Conservation (phyloP, 139 green algal genomes). For the Tetraselmis chui region DNA sequence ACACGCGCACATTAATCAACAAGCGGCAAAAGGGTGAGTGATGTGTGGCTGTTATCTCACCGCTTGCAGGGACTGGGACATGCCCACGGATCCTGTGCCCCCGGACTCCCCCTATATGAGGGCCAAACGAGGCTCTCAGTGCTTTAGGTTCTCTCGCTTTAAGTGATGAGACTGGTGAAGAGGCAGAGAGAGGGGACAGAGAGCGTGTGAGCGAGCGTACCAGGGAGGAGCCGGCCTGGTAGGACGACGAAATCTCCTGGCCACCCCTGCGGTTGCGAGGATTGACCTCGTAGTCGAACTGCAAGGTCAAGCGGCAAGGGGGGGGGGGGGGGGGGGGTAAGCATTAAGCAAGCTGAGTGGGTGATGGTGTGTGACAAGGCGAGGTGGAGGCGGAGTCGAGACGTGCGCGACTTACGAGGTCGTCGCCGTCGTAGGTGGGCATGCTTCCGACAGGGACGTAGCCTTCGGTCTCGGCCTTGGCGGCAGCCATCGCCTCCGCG, state of each 20-base stretch:
- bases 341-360: too few species aligned
- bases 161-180: background rate
- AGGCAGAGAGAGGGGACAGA: too few species aligned
- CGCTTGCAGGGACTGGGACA: background rate
- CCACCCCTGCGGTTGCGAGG: constrained; percentile 1
- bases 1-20: too few species aligned
- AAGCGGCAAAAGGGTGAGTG: too few species aligned
- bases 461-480: background rate
- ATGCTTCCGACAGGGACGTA: background rate
- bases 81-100: background rate
- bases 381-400: background rate
- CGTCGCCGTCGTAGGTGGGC: background rate
- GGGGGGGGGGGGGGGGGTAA: too few species aligned
- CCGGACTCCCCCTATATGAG: background rate
- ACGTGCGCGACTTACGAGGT: background rate
- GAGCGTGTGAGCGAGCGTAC: background rate
- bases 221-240: background rate
- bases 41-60: too few species aligned
- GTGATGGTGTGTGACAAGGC: too few species aligned
- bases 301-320: too few species aligned
- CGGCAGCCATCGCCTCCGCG: background rate
- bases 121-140: background rate
- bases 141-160: background rate
- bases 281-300: constrained; percentile 7
- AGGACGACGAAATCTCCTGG: background rate